phyloP scores from a whole-genome alignment of 2,329 filamentous ascomycete genomes.

The Pseudonectria foliicola region DNA sequence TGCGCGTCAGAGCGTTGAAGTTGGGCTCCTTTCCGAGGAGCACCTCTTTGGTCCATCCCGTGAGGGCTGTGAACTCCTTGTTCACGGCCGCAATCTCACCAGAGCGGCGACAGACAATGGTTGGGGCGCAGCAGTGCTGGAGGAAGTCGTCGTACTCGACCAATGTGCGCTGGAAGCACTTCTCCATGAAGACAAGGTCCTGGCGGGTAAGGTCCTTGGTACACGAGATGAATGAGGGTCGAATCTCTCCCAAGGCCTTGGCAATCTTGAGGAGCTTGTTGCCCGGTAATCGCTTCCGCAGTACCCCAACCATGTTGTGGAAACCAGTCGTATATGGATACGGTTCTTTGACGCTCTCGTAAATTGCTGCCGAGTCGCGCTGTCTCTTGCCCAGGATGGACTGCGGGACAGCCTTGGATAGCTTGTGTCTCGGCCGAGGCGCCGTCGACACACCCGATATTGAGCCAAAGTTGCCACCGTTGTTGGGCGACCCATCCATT shows the following conservation, averaged over 20 bases:
- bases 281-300: slow-evolving; percentile 70
- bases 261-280: slow-evolving; percentile 77
- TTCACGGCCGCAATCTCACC: slow-evolving; percentile 93
- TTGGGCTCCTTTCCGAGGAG: slow-evolving; percentile 83
- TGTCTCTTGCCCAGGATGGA: slow-evolving; percentile 51
- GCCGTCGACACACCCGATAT: slow-evolving; percentile 18
- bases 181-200: slow-evolving; percentile 96
- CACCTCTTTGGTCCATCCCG: slow-evolving; percentile 88
- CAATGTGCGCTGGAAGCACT: slow-evolving; percentile 86
- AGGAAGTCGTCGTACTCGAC: slow-evolving; percentile 93
- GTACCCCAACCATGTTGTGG: slow-evolving; percentile 75
- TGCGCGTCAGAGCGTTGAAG: slow-evolving; percentile 66
- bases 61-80: slow-evolving; percentile 93
- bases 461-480: slow-evolving; percentile 19
- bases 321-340: slow-evolving; percentile 89
- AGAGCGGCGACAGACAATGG: slow-evolving; percentile 83
- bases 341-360: slow-evolving; percentile 81
- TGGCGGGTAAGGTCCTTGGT: slow-evolving; percentile 81
- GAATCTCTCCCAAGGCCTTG: slow-evolving; percentile 79
- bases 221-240: slow-evolving; percentile 87
- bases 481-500: slow-evolving; percentile 47
- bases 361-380: slow-evolving; percentile 76
- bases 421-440: slow-evolving; percentile 37
- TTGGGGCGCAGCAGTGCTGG: slow-evolving; percentile 79
- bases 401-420: slow-evolving; percentile 35